phyloP scores from a whole-genome alignment of 1,284 basidiomycete genomes.

The Pascua sp. region DNA sequence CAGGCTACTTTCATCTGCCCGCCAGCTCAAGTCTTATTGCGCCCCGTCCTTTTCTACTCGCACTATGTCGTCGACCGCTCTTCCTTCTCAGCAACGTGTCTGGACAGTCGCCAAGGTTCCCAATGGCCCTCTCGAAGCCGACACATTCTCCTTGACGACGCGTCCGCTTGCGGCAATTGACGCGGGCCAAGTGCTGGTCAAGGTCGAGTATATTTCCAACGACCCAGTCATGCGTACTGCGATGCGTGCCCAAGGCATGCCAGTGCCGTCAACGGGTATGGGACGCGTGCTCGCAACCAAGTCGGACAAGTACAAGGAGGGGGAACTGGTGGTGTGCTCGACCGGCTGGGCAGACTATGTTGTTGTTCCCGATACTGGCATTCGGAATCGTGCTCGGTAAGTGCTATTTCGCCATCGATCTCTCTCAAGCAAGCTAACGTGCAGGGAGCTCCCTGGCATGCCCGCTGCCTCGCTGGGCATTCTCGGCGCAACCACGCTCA shows the following conservation, averaged over 20 bases:
- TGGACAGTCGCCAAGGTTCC: slow-evolving; percentile 34
- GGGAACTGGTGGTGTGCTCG: slow-evolving; percentile 21
- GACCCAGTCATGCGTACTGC: slow-evolving; percentile 19
- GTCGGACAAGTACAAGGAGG: slow-evolving; percentile 24
- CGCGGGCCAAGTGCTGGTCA: slow-evolving; percentile 31
- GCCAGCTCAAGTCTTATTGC: too few species aligned
- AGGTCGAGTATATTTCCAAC: slow-evolving; percentile 31
- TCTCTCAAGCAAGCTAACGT: neutral
- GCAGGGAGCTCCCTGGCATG: slow-evolving; percentile 8
- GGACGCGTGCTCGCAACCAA: slow-evolving; percentile 26
- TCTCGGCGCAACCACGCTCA: slow-evolving; percentile 32
- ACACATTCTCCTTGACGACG: slow-evolving; percentile 24
- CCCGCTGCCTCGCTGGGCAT: slow-evolving; percentile 23
- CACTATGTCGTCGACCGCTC: slow-evolving; percentile 5
- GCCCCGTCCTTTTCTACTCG: too few species aligned
- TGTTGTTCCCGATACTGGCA: slow-evolving; percentile 16
- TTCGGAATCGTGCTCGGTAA: slow-evolving; percentile 6
- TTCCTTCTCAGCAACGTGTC: slow-evolving; percentile 16
- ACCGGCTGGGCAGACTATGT: slow-evolving; percentile 34
- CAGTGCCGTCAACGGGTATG: slow-evolving; percentile 19
- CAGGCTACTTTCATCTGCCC: too few species aligned
- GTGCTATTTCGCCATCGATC: neutral
- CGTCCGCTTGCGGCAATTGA: slow-evolving; percentile 22
- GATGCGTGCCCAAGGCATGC: too few species aligned
- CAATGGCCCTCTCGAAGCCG: slow-evolving; percentile 12